Base-by-base conservation (phyloP, 768 basidiomycete species). In the Paxillus ammoniavirescens region DNA sequence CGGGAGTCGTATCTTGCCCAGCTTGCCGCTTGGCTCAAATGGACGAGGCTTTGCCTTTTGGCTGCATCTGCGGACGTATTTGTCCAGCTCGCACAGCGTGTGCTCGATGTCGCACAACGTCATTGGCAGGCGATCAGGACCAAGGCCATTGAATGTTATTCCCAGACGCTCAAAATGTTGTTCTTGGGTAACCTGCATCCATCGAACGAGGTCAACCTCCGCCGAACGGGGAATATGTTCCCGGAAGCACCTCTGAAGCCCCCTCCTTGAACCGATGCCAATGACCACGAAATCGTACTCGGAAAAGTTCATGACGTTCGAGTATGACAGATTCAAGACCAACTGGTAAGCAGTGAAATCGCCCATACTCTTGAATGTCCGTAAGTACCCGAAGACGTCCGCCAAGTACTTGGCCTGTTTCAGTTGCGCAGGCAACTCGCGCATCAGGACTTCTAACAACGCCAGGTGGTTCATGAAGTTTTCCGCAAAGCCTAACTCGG, bases 41-140 rank as follows among this genome's bases (percentile, higher is more conserved):
- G 54, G 50, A 12, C 74, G 72, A 42, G 80, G 73, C 21, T 50
- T 52, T 18, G 65, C 59, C 42, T 62, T 71, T 9, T 58, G 36
- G 30, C n/a, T 35, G 35, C 61, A 69, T 53, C 59, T 64, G 43
- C 89, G 84, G 40, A 82, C 75, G 62, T 91, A 91, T 63, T 91
- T 89, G 71, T 90, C 87, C 42, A 86, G 75, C 65, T 92, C 90
- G 70, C 90, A 92, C 14, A 91, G 70, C 1, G 83, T 75, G 65
- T 92, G 90, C 71, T 92, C 90, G 49, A 91, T 73, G 65, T 92
- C 90, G 36, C 83, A 81, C 46, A 89, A 71, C 59, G 78, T 76
- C 75, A 87, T 81, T 7, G 80, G 79, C 12, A 80, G 72, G 14
- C 63, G 59, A 3, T 75, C 54, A 0, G 77, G 74, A 15, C 84